Evolutionary conservation across 2,329 filamentous ascomycete species (phyloP), one percentile per base, ranked within the genome.

Genomic region (Colletotrichum sp.): DNA sequence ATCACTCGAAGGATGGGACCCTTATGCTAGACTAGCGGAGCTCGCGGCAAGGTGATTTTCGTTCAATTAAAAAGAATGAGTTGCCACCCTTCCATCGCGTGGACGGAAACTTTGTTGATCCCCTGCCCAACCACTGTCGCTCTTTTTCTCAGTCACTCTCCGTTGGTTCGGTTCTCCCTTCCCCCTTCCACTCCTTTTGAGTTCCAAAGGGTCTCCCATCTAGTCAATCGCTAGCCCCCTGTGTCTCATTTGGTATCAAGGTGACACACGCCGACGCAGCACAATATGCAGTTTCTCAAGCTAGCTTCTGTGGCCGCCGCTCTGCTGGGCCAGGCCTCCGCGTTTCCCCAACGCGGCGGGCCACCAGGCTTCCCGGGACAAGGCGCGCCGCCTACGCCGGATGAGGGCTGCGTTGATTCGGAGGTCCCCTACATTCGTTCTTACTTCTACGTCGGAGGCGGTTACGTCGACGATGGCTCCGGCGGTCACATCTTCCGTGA

Each of bases 401-500:
- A 66, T 19, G n/a, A 30, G 57, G 36, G 52, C 22, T 69, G 27
- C 59, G 27, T 52, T 27, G 48, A 73, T 27, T 68, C 71, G 22
- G 76, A 81, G 59, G 64, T 69, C 11, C 76, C 80, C 11, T 72
- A 78, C 22, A 78, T 80, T 57, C 81, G 81, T 55, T 78, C 77
- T 44, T 82, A 79, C 74, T 85, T 86, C 79, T 86, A 85, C 71
- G 79, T 83, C 8, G 85, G 85, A 36, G 85, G 85, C 7, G 74
- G 79, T 5, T 87, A 86, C 77, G 81, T 80, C 36, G 59, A 79
- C 32, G 79, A 83, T 63, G 80, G 78, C 15, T 70, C 78, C 3
- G 82, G 82, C 3, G 81, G 78, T 6, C 81, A 85, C 74, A 79
- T 82, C 57, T 78, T 82, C 27, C 80, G 80, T 32, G 84, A 85